Base-by-base conservation (phyloP, 2,329 filamentous ascomycete species). In the Alternaria atra region DNA sequence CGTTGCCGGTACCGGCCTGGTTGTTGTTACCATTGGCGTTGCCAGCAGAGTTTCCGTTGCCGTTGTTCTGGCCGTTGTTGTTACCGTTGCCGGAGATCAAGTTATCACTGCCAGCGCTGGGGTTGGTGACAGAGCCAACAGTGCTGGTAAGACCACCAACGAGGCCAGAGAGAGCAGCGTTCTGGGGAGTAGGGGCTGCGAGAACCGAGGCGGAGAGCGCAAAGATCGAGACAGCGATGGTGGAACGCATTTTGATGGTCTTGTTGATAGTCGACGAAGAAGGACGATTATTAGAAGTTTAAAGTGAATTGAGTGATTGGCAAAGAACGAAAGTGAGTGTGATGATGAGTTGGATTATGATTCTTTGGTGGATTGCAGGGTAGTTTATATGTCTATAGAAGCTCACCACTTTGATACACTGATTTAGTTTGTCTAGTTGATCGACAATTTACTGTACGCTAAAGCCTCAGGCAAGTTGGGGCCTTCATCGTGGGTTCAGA, bases 191-290 rank as follows among this genome's bases (percentile, higher is more conserved):
- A 27, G 68, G 68, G 3, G 68, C 68, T 13, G 65, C 51, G n/a
- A 65, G 39, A 17, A 68, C 65, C 25, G 66, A 61, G 29, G 66
- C 59, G 23, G 63, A 59, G 48, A 70, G 55, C 29, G 63, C 61
- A 43, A 65, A 58, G 47, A 70, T 39, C 20, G 65, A 58, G 25
- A 66, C 30, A 6, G 65, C 44, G 34, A 66, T 9, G 55, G 63
- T 68, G 56, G 51, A 62, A 52, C 57, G 56, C 64, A 66, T 66
- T 5, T 44, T 37, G 32, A 34, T 50, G 3, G 20, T 23, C n/a
- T 37, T 34, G 46, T 35, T 34, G 46, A 50, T 30, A 25, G 25
- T 46, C 12, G 39, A 42, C 20, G 8, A 42, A 17, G n/a, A 35
- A 29, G 44, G 34, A 47, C 3, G 12, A 44, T 47, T 15, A 44